Conservation (phyloP, 106 monocot species). For the Phalaenopsis aphrodite region DNA sequence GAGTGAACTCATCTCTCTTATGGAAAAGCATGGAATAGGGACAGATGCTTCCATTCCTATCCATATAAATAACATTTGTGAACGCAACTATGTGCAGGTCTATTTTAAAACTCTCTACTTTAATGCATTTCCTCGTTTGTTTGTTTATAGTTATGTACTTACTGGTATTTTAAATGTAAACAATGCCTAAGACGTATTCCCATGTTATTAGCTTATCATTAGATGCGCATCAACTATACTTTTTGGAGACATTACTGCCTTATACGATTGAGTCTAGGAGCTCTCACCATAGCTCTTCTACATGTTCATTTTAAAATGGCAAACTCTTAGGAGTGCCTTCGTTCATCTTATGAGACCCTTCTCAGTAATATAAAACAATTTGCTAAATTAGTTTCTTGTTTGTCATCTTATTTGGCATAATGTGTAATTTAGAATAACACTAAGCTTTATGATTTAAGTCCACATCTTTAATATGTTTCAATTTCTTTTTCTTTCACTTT, state of each 20-base stretch:
- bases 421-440: background rate
- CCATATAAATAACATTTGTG: slow-evolving; percentile 93
- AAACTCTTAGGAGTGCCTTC: background rate
- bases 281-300: background rate
- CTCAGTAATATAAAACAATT: background rate
- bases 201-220: background rate
- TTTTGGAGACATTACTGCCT: background rate
- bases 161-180: background rate
- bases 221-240: background rate
- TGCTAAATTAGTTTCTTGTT: background rate
- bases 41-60: slow-evolving; percentile 96
- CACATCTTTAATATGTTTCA: background rate
- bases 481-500: background rate
- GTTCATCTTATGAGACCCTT: background rate
- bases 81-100: slow-evolving; percentile 98
- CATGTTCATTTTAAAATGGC: background rate
- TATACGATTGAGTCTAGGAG: background rate
- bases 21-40: slow-evolving; percentile 98
- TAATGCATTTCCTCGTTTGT: background rate
- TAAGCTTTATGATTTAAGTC: background rate
- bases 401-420: background rate
- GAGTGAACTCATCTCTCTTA: slow-evolving; percentile 93
- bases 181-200: background rate
- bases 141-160: background rate
- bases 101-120: slow-evolving; percentile 3